phyloP scores from a whole-genome alignment of 495 filamentous ascomycete genomes.

The Neurospora discreta region DNA sequence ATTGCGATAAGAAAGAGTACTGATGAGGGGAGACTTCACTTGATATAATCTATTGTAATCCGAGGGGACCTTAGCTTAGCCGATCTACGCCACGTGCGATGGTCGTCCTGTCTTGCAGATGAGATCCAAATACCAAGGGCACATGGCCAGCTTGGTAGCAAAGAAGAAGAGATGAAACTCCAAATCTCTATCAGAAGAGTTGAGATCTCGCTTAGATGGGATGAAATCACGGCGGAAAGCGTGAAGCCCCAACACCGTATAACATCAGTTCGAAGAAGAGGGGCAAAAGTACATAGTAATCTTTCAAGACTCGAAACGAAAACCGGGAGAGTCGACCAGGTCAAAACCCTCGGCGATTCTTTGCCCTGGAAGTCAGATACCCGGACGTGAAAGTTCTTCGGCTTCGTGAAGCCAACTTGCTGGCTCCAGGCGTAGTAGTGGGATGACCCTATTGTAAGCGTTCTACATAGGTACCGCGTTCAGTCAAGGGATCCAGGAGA shows the following conservation, averaged over 20 bases:
- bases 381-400: not conserved
- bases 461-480: not conserved
- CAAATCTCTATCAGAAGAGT: not conserved
- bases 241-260: not conserved
- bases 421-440: not conserved
- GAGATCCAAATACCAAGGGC: not conserved
- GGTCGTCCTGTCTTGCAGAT: not conserved
- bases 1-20: not conserved
- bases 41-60: not conserved
- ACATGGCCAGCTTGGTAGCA: not conserved
- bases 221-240: not conserved
- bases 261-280: not conserved
- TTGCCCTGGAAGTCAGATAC: not conserved
- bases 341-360: not conserved
- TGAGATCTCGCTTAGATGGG: not conserved
- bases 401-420: not conserved
- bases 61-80: not conserved
- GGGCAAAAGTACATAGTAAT: not conserved
- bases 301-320: not conserved
- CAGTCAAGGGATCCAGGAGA: no score
- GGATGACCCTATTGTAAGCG: not conserved
- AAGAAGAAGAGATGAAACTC: not conserved
- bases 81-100: not conserved
- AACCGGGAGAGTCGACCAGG: not conserved
- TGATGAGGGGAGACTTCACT: not conserved